Percentiles rank a stretch among this genome's conserved stretches.
These are phyloP conservation scores for Candida taoyuanica DNA, from an alignment of 805 yeast species.

Conservation along the genomic window DNA sequence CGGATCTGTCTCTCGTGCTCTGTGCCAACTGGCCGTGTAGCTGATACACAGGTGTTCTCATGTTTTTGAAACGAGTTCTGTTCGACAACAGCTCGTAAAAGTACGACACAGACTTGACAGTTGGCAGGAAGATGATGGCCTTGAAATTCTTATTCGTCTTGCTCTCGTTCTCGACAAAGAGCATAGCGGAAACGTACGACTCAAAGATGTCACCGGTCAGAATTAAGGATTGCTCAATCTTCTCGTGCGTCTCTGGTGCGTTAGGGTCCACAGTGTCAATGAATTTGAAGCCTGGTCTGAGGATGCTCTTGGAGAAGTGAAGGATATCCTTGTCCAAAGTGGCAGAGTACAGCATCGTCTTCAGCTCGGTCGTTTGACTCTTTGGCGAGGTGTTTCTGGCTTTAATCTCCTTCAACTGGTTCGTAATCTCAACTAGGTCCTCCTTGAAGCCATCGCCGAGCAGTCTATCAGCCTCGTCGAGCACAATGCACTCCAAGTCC, in stretches of 20 bases:
- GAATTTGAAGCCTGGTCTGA: conserved; percentile 52
- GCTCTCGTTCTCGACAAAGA: conserved; percentile 40
- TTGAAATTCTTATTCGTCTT: conserved; percentile 48
- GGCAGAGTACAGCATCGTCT: conserved; percentile 81
- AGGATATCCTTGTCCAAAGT: conserved; percentile 71
- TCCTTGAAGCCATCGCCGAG: conserved; percentile 76
- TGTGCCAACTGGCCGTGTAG: conserved; percentile 79
- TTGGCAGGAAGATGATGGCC: conserved; percentile 79
- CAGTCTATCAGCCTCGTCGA: conserved; percentile 90
- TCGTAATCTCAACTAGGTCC: conserved; percentile 56
- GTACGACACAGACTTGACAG: conserved; percentile 58
- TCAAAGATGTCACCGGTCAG: conserved; percentile 52
- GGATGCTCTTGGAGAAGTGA: conserved; percentile 54
- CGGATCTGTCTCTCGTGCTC: conserved; percentile 56
- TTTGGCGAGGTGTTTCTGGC: conserved; percentile 21
- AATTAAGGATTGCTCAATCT: conserved; percentile 64
- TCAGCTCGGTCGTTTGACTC: conserved; percentile 39
- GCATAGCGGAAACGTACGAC: conserved; percentile 52
- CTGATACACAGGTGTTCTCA: conserved; percentile 30
- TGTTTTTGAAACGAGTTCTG: conserved; percentile 20
- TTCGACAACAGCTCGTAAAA: conserved; percentile 30
- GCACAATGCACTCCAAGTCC: conserved; percentile 57
- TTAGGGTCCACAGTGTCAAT: conserved; percentile 72
- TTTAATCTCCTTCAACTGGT: conserved; percentile 37
- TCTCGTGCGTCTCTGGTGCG: conserved; percentile 76